phyloP scores from a whole-genome alignment of 352 stramenopile species.

The Globisporangium spiculum region DNA sequence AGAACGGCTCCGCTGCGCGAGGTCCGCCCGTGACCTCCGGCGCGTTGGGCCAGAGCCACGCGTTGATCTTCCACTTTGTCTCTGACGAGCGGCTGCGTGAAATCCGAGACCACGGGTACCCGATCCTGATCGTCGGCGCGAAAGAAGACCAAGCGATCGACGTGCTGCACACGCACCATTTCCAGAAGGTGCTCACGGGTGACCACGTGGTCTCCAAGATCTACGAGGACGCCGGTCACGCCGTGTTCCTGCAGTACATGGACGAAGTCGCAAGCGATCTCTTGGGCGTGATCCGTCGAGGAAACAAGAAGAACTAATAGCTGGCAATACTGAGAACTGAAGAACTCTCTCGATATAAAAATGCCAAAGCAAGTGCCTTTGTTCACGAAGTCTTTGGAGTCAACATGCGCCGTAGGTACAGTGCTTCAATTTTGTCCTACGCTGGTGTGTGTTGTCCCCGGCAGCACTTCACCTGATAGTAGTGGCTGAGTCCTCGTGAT shows the following conservation, averaged over 20 bases:
- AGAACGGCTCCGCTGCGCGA: not conserved
- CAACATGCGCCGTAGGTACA: too few relatives aligned
- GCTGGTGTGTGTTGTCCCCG: too few relatives aligned
- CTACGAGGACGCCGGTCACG: not conserved
- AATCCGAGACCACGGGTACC: not conserved
- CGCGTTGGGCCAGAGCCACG: conserved; percentile 28
- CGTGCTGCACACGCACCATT: not conserved
- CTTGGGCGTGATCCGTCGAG: not conserved
- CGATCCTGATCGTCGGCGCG: not conserved
- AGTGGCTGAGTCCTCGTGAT: too few relatives aligned
- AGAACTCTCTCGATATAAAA: too few relatives aligned
- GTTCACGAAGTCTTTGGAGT: too few relatives aligned
- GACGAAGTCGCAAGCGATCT: not conserved
- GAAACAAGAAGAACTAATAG: not conserved
- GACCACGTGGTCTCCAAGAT: not conserved
- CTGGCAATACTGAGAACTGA: not conserved
- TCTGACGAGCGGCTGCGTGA: conserved; percentile 31
- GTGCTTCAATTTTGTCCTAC: too few relatives aligned
- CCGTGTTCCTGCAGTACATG: not conserved
- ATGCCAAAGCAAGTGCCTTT: too few relatives aligned
- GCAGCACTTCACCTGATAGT: too few relatives aligned
- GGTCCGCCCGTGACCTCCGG: not conserved
- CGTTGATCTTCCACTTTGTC: conserved; percentile 38
- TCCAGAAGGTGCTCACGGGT: not conserved
- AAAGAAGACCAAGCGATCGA: not conserved